Base-by-base conservation (phyloP, 768 basidiomycete genomes). In the Russula olivacea region DNA sequence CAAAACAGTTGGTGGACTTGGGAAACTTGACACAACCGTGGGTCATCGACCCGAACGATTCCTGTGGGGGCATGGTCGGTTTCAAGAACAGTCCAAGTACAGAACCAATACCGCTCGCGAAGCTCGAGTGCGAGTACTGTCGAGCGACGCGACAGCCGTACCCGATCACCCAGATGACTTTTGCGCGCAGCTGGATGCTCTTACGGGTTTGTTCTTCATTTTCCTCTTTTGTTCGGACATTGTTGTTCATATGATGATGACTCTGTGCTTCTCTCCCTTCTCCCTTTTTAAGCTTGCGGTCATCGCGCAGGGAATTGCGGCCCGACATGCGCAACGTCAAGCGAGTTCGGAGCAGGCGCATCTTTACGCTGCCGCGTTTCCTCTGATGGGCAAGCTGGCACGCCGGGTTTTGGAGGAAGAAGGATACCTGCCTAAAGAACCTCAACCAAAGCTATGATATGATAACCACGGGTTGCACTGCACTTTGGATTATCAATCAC, bases 11-110 rank as follows among this genome's bases (percentile, higher is more conserved):
- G 1, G 91, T 92, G 23, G 96, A 99, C 72, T 79, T 98, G 1
- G 93, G 84, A 0, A 98, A 98, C 74, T 76, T 98, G 55, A 91
- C 93, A 0, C 84, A 91, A 69, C 89, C 91, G 7, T 98, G 91
- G 91, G 74, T 80, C 3, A 76, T 89, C 34, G 81, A 84, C 59
- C 68, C 75, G 58, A 74, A 65, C 15, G 61, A 79, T 58, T 54
- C 83, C 28, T 76, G 79, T 0, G 38, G 66, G 0, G 71, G 68
- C 17, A 55, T 70, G 25, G 12, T 30, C 9, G 59, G 60, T 6
- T 88, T 87, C 77, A 91, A 92, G 73, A 83, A 85, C 67, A 72
- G 79, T 21, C 72, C 79, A 0, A 69, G 73, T 36, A 76, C 83
- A 41, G 82, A 81, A 2, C 89, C 91, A 1, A 80, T 91, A 58